Evolutionary conservation across 352 stramenopile genomes (phyloP).

Genomic region (Phytopythium delawarense): DNA sequence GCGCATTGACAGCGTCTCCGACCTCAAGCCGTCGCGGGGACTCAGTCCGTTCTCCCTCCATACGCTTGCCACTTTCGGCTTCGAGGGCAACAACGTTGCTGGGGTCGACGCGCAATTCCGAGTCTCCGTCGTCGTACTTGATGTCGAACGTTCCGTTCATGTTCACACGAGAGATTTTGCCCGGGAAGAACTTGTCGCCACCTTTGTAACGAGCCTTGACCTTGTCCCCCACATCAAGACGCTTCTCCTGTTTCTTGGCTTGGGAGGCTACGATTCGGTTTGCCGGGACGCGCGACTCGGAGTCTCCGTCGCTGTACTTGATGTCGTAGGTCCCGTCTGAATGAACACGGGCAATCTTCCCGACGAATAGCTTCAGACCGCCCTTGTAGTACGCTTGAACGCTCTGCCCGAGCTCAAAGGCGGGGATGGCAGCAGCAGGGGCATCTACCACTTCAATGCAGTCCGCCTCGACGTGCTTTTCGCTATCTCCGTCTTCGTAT

Average conservation of each 20-base stretch:
- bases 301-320: slow-evolving; percentile 59
- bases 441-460: slow-evolving; percentile 19
- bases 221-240: slow-evolving; percentile 29
- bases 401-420: not conserved
- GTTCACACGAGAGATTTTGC: slow-evolving; percentile 37
- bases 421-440: not conserved
- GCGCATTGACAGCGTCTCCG: slow-evolving; percentile 19
- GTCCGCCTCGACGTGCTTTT: slow-evolving; percentile 25
- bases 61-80: not conserved
- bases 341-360: slow-evolving; percentile 51
- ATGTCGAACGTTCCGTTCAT: slow-evolving; percentile 63
- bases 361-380: slow-evolving; percentile 53
- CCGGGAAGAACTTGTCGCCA: slow-evolving; percentile 30
- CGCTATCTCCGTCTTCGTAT: slow-evolving; percentile 38
- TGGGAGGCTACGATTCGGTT: not conserved
- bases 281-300: slow-evolving; percentile 28
- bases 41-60: not conserved
- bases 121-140: slow-evolving; percentile 51
- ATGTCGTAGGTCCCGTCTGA: slow-evolving; percentile 67
- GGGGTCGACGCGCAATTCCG: slow-evolving; percentile 24
- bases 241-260: slow-evolving; percentile 8
- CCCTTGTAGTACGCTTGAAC: slow-evolving; percentile 46
- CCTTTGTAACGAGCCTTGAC: slow-evolving; percentile 39
- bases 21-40: slow-evolving; percentile 6
- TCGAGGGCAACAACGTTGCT: slow-evolving; percentile 10